Conservation (phyloP, 176 grass and related monocot genomes). For the Alopecurus myosuroides region DNA sequence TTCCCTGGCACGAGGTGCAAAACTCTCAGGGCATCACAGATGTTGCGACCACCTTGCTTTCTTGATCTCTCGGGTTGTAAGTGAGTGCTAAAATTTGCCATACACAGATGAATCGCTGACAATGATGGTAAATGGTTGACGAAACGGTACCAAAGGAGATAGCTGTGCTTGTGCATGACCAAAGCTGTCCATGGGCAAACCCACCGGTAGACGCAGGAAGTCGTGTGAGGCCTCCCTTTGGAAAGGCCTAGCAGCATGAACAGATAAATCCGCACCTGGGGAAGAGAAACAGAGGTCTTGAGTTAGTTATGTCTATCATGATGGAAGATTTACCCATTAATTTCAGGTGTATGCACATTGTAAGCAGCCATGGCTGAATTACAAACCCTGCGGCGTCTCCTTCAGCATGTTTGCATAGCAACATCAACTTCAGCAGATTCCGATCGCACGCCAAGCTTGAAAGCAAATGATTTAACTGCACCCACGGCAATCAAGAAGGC, state of each 20-base stretch:
- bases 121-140: not conserved
- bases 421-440: slow-evolving; percentile 54
- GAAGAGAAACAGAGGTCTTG: not conserved
- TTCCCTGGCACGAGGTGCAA: slow-evolving; percentile 31
- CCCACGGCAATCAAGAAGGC: slow-evolving; percentile 26
- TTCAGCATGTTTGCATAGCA: slow-evolving; percentile 47
- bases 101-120: not conserved
- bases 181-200: slow-evolving; percentile 9
- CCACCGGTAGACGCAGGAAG: not conserved
- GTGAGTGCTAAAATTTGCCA: not conserved
- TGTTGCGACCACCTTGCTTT: not conserved
- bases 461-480: slow-evolving; percentile 45
- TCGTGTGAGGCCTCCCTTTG: slow-evolving; percentile 34
- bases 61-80: not conserved
- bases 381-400: slow-evolving; percentile 40
- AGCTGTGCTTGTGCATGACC: slow-evolving; percentile 3
- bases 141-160: not conserved
- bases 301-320: not conserved
- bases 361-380: not conserved
- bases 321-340: not conserved
- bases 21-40: slow-evolving; percentile 19
- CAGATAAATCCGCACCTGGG: slow-evolving; percentile 57
- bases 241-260: slow-evolving; percentile 72
- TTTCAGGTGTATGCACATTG: not conserved
- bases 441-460: too few species aligned